Conservation (phyloP, 768 basidiomycete species). For the Lactifluus subvellereus region DNA sequence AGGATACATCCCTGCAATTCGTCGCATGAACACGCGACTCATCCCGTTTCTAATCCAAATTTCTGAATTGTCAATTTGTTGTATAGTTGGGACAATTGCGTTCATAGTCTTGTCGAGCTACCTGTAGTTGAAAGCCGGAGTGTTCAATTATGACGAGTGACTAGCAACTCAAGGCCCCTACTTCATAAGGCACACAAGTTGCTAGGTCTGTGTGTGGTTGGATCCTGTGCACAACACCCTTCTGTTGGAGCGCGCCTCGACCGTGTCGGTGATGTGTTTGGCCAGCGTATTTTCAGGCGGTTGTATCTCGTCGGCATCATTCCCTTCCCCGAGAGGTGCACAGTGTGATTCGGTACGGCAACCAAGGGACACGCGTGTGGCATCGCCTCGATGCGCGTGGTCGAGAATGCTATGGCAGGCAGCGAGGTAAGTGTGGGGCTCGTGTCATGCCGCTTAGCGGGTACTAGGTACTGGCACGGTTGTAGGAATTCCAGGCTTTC, state of each 20-base stretch:
- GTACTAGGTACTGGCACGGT: too few species aligned
- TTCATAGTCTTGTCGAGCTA: not conserved
- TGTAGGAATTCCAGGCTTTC: too few species aligned
- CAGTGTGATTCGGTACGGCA: too few species aligned
- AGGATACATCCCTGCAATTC: conserved; percentile 33
- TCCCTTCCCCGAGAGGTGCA: not conserved
- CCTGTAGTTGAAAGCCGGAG: not conserved
- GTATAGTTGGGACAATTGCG: not conserved
- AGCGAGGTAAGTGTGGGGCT: too few species aligned
- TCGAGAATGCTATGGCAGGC: too few species aligned
- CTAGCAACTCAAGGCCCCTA: not conserved
- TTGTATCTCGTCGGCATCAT: not conserved
- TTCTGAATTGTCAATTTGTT: not conserved
- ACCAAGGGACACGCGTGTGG: too few species aligned
- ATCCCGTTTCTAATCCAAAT: not conserved
- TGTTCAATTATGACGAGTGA: not conserved
- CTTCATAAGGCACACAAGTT: not conserved
- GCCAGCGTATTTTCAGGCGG: too few species aligned
- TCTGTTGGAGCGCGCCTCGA: not conserved
- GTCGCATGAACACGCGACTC: conserved; percentile 25
- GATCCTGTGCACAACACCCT: not conserved
- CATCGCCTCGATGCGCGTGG: too few species aligned
- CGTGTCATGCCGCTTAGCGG: too few species aligned
- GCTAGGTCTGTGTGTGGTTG: not conserved
- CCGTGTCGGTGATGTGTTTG: too few species aligned